Conservation (phyloP, 768 basidiomycete species). For the Tylopilus balloui region DNA sequence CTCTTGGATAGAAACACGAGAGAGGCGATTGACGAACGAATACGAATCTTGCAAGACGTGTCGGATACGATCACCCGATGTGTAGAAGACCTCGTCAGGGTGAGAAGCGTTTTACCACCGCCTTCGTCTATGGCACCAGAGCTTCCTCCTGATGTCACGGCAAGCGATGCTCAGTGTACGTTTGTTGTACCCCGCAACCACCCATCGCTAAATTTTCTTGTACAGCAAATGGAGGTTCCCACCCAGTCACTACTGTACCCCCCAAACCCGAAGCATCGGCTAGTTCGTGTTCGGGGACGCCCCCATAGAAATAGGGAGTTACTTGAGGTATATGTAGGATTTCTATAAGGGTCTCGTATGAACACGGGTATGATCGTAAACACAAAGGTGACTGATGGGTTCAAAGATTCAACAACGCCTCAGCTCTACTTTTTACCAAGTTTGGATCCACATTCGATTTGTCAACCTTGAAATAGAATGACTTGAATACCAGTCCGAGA, state of each 20-base stretch:
- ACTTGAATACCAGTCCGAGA: slow-evolving; percentile 53
- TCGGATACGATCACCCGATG: slow-evolving; percentile 69
- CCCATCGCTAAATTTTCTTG: background rate
- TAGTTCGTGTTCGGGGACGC: background rate
- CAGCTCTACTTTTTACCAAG: slow-evolving; percentile 51
- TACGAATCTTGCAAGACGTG: slow-evolving; percentile 74
- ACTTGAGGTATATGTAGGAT: background rate
- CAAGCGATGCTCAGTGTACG: slow-evolving; percentile 13
- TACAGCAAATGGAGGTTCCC: background rate
- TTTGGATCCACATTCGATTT: slow-evolving; percentile 53
- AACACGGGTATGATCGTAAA: background rate
- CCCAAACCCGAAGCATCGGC: slow-evolving; percentile 2
- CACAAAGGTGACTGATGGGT: background rate
- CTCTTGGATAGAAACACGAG: slow-evolving; percentile 64
- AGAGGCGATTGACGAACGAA: slow-evolving; percentile 80
- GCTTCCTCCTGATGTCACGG: slow-evolving; percentile 10
- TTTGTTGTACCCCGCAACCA: background rate
- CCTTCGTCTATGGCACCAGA: slow-evolving; percentile 16
- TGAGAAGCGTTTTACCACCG: slow-evolving; percentile 66
- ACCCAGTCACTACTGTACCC: background rate
- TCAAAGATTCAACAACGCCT: slow-evolving; percentile 32
- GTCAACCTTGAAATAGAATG: slow-evolving; percentile 60
- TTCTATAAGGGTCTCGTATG: background rate
- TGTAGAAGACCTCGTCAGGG: slow-evolving; percentile 71
- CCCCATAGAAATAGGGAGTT: slow-evolving; percentile 3